Evolutionary conservation across 2,329 filamentous ascomycete genomes (phyloP).

Genomic region (Lojkania enalia): DNA sequence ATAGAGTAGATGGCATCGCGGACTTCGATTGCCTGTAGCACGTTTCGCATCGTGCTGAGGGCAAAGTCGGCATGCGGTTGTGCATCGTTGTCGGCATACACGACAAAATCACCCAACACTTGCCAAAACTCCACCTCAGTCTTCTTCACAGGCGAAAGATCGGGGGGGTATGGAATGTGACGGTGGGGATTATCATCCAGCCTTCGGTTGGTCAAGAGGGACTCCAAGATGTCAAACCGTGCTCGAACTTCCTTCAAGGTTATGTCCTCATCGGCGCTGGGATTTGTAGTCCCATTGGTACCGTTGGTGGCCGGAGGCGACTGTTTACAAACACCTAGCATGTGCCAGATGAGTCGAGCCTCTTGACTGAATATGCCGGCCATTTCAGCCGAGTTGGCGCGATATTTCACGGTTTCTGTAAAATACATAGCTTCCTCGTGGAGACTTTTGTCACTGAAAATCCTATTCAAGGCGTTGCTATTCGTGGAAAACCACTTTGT

Average conservation of each 20-base stretch:
- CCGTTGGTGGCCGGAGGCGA: conserved; percentile 40
- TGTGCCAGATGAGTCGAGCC: conserved; percentile 63
- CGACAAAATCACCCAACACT: conserved; percentile 71
- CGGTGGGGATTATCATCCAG: conserved; percentile 62
- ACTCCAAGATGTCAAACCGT: conserved; percentile 75
- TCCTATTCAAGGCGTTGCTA: conserved; percentile 51
- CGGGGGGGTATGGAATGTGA: conserved; percentile 53
- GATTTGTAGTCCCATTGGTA: conserved; percentile 47
- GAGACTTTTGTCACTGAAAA: conserved; percentile 54
- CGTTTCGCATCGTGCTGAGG: conserved; percentile 65
- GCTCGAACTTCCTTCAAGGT: conserved; percentile 64
- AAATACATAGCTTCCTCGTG: conserved; percentile 43
- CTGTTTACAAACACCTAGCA: conserved; percentile 58
- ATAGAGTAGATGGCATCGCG: conserved; percentile 90
- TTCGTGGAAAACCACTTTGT: conserved; percentile 75
- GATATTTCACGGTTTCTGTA: conserved; percentile 38
- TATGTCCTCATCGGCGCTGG: conserved; percentile 58
- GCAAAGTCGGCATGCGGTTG: conserved; percentile 65
- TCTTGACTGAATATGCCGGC: conserved; percentile 56
- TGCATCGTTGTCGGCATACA: conserved; percentile 64
- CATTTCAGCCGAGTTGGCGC: conserved; percentile 32
- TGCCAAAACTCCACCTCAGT: conserved; percentile 80
- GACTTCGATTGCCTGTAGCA: conserved; percentile 81
- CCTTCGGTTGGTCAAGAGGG: conserved; percentile 72
- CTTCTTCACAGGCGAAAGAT: conserved; percentile 41